Conservation (phyloP, 2,329 filamentous ascomycete genomes). For the Gliomastix tumulicola region DNA sequence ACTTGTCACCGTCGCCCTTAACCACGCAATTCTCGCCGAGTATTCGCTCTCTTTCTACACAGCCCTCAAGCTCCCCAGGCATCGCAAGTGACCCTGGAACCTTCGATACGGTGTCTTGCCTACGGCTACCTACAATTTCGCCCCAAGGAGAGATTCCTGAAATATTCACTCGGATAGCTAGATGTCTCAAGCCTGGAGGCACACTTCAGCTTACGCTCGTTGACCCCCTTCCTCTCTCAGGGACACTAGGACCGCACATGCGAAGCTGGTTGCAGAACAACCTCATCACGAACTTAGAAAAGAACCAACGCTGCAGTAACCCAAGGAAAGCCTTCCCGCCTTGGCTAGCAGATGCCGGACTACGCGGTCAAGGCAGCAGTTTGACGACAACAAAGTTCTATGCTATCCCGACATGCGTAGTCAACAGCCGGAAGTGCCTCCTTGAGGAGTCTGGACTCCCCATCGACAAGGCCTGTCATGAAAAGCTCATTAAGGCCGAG, state of each 20-base stretch:
- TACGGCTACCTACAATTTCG: background rate
- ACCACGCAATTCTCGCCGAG: background rate
- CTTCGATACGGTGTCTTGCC: background rate
- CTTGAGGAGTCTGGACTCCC: slow-evolving; percentile 9
- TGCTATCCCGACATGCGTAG: slow-evolving; percentile 28
- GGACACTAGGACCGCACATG: slow-evolving; percentile 49
- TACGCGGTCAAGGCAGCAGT: slow-evolving; percentile 39
- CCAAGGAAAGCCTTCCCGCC: slow-evolving; percentile 51
- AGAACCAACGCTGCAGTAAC: slow-evolving; percentile 49
- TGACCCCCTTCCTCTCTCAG: slow-evolving; percentile 51
- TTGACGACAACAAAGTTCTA: slow-evolving; percentile 41
- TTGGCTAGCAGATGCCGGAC: slow-evolving; percentile 50
- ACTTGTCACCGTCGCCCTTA: slow-evolving; percentile 1
- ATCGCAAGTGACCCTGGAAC: slow-evolving; percentile 16
- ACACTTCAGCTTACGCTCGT: slow-evolving; percentile 53
- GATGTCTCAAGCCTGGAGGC: slow-evolving; percentile 45
- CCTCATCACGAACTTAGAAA: slow-evolving; percentile 51
- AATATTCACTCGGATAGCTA: background rate
- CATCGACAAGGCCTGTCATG: slow-evolving; percentile 11
- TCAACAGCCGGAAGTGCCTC: slow-evolving; percentile 5
- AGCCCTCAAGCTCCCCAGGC: background rate
- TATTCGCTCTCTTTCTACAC: background rate
- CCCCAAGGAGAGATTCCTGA: background rate
- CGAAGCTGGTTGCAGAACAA: slow-evolving; percentile 56
- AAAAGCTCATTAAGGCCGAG: slow-evolving; percentile 31